Evolutionary conservation across 2,329 filamentous ascomycete species (phyloP).

Genomic region (Aureobasidium sp.): DNA sequence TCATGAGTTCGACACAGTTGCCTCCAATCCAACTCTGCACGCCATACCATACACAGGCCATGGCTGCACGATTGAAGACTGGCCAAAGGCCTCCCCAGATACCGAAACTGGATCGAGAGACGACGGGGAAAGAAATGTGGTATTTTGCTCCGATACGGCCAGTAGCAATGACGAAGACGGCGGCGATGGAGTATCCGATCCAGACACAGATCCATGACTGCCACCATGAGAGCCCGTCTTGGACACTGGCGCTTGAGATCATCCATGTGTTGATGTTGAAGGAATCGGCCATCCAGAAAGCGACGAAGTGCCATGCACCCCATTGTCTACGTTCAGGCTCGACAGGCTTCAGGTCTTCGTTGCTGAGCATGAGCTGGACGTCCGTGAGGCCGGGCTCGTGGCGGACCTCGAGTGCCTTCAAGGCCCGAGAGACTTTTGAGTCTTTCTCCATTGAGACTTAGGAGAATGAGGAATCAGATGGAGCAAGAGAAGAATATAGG

Average conservation of each 20-base stretch:
- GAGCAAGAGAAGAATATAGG: neutral
- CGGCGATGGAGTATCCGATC: slow-evolving; percentile 73
- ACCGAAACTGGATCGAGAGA: slow-evolving; percentile 70
- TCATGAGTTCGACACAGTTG: slow-evolving; percentile 71
- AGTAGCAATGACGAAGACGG: slow-evolving; percentile 66
- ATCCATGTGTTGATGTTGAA: slow-evolving; percentile 63
- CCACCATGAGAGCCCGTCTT: slow-evolving; percentile 55
- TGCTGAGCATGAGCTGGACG: slow-evolving; percentile 82
- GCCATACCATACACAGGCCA: slow-evolving; percentile 83
- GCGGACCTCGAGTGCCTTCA: slow-evolving; percentile 33
- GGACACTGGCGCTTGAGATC: slow-evolving; percentile 75
- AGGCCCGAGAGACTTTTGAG: slow-evolving; percentile 30
- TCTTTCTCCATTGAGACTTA: slow-evolving; percentile 19
- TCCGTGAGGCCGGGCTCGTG: slow-evolving; percentile 69
- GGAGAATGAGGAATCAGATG: too few species aligned
- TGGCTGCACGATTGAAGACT: slow-evolving; percentile 76
- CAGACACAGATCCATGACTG: slow-evolving; percentile 40
- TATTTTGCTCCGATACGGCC: slow-evolving; percentile 81
- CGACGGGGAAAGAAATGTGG: slow-evolving; percentile 83
- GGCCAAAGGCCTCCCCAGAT: slow-evolving; percentile 88
- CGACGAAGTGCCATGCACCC: slow-evolving; percentile 81
- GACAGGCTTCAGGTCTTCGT: slow-evolving; percentile 55
- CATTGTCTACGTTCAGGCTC: slow-evolving; percentile 75
- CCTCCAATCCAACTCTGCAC: slow-evolving; percentile 79
- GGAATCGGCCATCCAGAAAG: slow-evolving; percentile 73